Base-by-base conservation (phyloP, 1,284 basidiomycete genomes). In the Sparassis latifolia region DNA sequence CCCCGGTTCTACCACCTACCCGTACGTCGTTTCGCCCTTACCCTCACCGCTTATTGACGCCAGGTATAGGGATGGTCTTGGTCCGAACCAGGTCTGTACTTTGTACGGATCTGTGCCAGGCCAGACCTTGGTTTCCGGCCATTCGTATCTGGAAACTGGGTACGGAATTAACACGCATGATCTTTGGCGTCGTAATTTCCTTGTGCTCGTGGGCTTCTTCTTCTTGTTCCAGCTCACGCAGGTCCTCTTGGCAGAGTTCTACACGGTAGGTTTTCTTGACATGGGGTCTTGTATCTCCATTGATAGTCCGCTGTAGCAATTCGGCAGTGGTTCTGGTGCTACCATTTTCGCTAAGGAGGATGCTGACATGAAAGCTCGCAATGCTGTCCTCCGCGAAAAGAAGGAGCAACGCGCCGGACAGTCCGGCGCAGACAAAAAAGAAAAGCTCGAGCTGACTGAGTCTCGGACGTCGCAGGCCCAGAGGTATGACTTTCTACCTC, bases 291-390 rank as follows among this genome's bases (percentile, higher is more conserved):
- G 20, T 39, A 20, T 29, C 33, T 44, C 33, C 45, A 44, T 5
- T 10, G 40, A 42, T 27, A 42, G 35, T 37, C 27, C 6, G 28
- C 27, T 43, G 20, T 42, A 82, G 78, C 77, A 81, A 69, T 79
- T 77, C 52, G 67, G 69, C 6, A 65, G 69, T 10, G 69, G 69
- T 10, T 65, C 72, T 3, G 74, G 79, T 2, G 67, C 84, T 55
- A 74, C 78, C 53, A 77, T 91, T 31, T 91, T 79, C 62, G 80
- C 82, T n/a, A 84, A 82, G 58, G 88, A 91, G 61, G 74, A 78
- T 58, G 69, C 72, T 2, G 87, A 91, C 52, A 76, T 78, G 44
- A 86, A 84, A 68, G 73, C 72, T 52, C 75, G 79, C 49, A 92
- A 92, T 58, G 76, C 71, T 3, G 64, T 65, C 47, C 79, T 89